Base-by-base conservation (phyloP, 257 asterid species). In the Przewalskia tangutica region DNA sequence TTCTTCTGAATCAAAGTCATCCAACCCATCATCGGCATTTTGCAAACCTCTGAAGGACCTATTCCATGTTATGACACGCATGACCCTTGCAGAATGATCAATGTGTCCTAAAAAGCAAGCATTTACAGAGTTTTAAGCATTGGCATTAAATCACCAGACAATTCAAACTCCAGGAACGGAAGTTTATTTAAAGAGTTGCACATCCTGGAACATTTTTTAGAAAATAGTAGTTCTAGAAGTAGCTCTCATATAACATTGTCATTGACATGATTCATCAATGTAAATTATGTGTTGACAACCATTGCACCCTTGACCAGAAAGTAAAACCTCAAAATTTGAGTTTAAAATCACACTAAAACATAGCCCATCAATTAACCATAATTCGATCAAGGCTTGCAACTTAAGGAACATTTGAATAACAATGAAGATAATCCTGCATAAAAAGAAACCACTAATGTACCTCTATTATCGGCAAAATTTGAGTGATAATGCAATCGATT, bases 1-100 rank as follows among this genome's bases (percentile, higher is more conserved):
- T 90, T 94, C 99, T 84, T 96, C 98, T 7, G 93, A 90, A 83
- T 96, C 99, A 73, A 89, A 90, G 82, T 93, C 98, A 81, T 96
- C 97, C 60, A 82, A 85, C 23, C 79, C 92, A 79, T 94, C 98
- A 81, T 93, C 93, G 17, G 83, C 78, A 67, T 78, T 86, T 12
- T 86, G 82, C 87, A 90, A 85, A 82, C 97, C 98, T 85, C 86
- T 89, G 84, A 96, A 93, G 79, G 99, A 96, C 84, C 95, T 91
- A 88, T 96, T 96, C 98, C 98, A 96, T 46, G 99, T 96, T 66
- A 96, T 96, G 64, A 92, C 99, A 13, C 98, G 97, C 98, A 96
- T 94, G 64, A 96, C 97, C 90, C 93, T 90, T 54, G 93, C 93
- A 0, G 99, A 93, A 87, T 94, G 99, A 88, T 96, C 96, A 77